Conservation (phyloP, 305 asterid genomes). For the Fraxinus xanthoxyloides region DNA sequence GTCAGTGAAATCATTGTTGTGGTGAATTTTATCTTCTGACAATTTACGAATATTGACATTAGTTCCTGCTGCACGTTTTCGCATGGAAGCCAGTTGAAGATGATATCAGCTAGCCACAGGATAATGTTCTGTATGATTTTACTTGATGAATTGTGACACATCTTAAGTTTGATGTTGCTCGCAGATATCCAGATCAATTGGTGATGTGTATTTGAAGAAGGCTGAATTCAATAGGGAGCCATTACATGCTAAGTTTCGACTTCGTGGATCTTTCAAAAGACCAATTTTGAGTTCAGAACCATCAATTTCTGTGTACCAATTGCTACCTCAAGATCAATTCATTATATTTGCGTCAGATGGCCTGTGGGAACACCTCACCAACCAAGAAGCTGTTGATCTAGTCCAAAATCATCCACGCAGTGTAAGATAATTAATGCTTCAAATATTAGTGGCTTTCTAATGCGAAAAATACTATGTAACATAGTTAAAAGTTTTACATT, state of each 20-base stretch:
- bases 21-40: not conserved
- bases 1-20: slow-evolving; percentile 15
- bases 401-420: slow-evolving; percentile 46
- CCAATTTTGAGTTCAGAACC: slow-evolving; percentile 57
- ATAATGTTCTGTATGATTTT: not conserved
- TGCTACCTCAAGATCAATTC: slow-evolving; percentile 46
- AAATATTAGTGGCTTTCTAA: not conserved
- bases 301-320: slow-evolving; percentile 40
- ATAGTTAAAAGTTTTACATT: not conserved
- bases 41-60: not conserved
- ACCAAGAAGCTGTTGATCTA: slow-evolving; percentile 54
- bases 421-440: slow-evolving; percentile 25
- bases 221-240: slow-evolving; percentile 57
- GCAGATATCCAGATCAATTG: slow-evolving; percentile 54
- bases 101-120: not conserved
- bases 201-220: slow-evolving; percentile 49
- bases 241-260: slow-evolving; percentile 44
- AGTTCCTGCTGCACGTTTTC: not conserved
- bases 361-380: slow-evolving; percentile 56
- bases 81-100: not conserved
- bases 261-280: slow-evolving; percentile 40
- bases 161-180: not conserved
- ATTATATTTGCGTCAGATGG: slow-evolving; percentile 57
- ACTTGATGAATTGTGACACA: not conserved
- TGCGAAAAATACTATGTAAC: not conserved